phyloP scores from a whole-genome alignment of 2,329 filamentous ascomycete species.

The Raffaelea albimanens region DNA sequence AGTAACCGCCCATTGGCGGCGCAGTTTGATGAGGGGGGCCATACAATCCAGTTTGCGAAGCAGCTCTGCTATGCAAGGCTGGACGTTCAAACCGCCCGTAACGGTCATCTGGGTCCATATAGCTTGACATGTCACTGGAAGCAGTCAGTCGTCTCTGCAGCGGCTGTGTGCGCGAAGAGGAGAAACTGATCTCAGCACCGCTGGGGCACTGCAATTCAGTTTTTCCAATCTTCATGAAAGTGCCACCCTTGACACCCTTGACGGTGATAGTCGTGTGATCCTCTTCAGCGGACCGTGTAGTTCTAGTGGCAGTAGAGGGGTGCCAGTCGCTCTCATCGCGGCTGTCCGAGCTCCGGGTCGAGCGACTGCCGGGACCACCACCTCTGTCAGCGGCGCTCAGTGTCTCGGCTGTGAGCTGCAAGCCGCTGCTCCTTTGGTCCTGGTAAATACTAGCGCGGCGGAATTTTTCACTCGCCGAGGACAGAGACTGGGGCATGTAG shows the following conservation, averaged over 20 bases:
- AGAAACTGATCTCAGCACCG: conserved; percentile 51
- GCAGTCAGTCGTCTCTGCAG: conserved; percentile 13
- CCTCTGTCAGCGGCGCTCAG: conserved; percentile 41
- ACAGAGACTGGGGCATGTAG: conserved; percentile 19
- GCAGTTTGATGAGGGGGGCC: conserved; percentile 16
- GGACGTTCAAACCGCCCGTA: conserved; percentile 35
- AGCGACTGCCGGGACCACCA: conserved; percentile 42
- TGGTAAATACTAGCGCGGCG: conserved; percentile 40
- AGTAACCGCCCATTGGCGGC: conserved; percentile 9
- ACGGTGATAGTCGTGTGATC: conserved; percentile 56
- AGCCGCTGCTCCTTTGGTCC: conserved; percentile 37
- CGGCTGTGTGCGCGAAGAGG: conserved; percentile 13
- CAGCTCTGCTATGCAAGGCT: conserved; percentile 33
- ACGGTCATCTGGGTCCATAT: conserved; percentile 40
- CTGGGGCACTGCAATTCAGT: conserved; percentile 50
- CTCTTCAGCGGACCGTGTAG: conserved; percentile 46
- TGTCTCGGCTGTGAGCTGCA: conserved; percentile 44
- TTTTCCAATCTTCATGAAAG: conserved; percentile 46
- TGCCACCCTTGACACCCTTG: conserved; percentile 41
- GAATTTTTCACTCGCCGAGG: conserved; percentile 30
- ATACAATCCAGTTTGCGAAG: conserved; percentile 41
- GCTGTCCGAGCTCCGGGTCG: conserved; percentile 49
- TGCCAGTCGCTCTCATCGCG: conserved; percentile 56
- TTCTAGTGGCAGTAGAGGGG: conserved; percentile 51
- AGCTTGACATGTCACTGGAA: conserved; percentile 40